phyloP scores from a whole-genome alignment of 73 alveolate genomes.

The Paramecium primaurelia region DNA sequence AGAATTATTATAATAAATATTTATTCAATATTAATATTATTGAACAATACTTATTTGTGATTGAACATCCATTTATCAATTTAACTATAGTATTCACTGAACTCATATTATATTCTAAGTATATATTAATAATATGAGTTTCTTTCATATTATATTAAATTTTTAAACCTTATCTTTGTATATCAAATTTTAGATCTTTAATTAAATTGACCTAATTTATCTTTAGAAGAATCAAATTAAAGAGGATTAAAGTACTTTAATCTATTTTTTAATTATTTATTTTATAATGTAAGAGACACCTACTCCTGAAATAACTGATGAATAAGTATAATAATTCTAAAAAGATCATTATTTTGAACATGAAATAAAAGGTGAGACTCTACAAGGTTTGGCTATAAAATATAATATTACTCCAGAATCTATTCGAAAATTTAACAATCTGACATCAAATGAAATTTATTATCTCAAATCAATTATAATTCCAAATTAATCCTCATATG shows the following conservation, averaged over 20 bases:
- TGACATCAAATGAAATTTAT: neutral
- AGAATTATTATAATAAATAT: too few relatives aligned
- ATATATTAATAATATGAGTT: neutral
- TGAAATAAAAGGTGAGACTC: neutral
- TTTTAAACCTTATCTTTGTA: too few relatives aligned
- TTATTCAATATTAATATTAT: too few relatives aligned
- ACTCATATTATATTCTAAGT: neutral
- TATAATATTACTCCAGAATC: neutral
- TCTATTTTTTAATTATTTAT: neutral
- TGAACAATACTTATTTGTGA: too few relatives aligned
- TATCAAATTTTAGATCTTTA: too few relatives aligned
- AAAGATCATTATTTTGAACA: neutral
- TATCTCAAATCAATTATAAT: neutral
- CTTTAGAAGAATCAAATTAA: too few relatives aligned
- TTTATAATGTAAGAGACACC: neutral
- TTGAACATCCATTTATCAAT: neutral
- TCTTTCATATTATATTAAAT: neutral
- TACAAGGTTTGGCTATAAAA: neutral
- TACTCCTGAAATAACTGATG: slow-evolving; percentile 3
- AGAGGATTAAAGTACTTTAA: neutral
- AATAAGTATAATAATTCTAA: neutral
- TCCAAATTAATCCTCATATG: neutral
- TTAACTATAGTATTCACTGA: too few relatives aligned
- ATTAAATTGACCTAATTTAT: too few relatives aligned
- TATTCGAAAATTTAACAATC: neutral